Evolutionary conservation across 306 rosid genomes (phyloP).

Genomic region (Inga leiocalycina): DNA sequence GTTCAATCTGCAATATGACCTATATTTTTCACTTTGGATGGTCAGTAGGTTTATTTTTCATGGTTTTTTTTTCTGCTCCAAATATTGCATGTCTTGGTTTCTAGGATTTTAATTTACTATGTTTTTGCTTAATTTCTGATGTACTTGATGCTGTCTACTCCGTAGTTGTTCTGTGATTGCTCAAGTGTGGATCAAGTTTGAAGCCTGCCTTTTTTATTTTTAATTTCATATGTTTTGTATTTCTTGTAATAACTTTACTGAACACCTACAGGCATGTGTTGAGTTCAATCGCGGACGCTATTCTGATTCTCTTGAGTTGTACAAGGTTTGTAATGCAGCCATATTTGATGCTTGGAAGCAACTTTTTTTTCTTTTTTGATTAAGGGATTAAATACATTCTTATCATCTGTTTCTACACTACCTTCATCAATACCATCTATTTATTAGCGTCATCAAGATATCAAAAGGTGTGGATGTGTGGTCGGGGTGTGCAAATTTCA

Average conservation of each 20-base stretch:
- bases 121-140: constrained; percentile 11
- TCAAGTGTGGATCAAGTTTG: constrained; percentile 28
- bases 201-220: constrained; percentile 22
- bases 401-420: constrained; percentile 20
- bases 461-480: not conserved
- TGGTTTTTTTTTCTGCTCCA: constrained; percentile 7
- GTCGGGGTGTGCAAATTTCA: not conserved
- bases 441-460: not conserved
- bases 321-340: constrained; percentile 74
- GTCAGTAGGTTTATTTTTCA: constrained; percentile 12
- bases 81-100: constrained; percentile 2
- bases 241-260: constrained; percentile 35
- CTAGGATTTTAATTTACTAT: not conserved
- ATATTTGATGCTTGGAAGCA: constrained; percentile 31
- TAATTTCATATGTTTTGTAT: constrained; percentile 14
- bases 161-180: constrained; percentile 13
- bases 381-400: constrained; percentile 23
- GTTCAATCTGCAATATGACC: not conserved
- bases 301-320: constrained; percentile 88
- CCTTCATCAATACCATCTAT: not conserved
- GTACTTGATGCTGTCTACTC: constrained; percentile 8
- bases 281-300: constrained; percentile 91
- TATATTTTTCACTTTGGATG: not conserved
- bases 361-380: not conserved
- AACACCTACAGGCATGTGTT: constrained; percentile 88